phyloP scores from a whole-genome alignment of 164 flowering plant species.

The Aristolochia contorta region DNA sequence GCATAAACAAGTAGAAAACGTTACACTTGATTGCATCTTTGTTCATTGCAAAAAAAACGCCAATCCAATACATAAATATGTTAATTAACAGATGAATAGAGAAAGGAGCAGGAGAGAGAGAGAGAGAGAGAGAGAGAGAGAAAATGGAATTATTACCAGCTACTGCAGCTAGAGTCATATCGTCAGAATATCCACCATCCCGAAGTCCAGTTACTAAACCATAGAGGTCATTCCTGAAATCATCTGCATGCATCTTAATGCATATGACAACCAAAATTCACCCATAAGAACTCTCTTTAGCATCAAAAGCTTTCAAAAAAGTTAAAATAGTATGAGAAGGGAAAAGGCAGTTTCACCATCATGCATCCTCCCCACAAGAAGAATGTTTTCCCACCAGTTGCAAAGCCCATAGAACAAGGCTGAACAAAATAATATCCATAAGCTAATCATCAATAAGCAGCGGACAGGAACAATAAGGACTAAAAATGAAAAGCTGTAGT shows the following conservation, averaged over 20 bases:
- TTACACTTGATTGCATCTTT: too few relatives aligned
- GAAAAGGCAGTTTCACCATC: slow-evolving; percentile 54
- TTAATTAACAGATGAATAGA: background rate
- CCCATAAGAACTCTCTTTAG: background rate
- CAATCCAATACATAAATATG: too few relatives aligned
- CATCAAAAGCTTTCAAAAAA: background rate
- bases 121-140: background rate
- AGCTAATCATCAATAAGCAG: background rate
- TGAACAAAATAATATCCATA: slow-evolving; percentile 19
- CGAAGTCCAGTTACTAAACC: slow-evolving; percentile 71
- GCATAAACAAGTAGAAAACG: too few relatives aligned
- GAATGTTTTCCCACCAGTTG: slow-evolving; percentile 95
- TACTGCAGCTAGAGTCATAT: slow-evolving; percentile 97
- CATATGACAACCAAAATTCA: background rate
- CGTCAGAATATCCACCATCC: slow-evolving; percentile 97
- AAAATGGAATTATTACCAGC: slow-evolving; percentile 40
- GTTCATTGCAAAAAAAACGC: too few relatives aligned
- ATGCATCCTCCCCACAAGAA: slow-evolving; percentile 99
- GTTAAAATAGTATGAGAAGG: slow-evolving; percentile 2
- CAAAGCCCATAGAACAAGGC: slow-evolving; percentile 99
- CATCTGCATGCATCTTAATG: slow-evolving; percentile 97
- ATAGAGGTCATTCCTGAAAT: slow-evolving; percentile 69
- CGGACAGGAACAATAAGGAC: too few relatives aligned
- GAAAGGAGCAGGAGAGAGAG: too few relatives aligned
- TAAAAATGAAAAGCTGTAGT: too few relatives aligned